Evolutionary conservation across 176 grass and related monocot genomes (phyloP), one percentile per base, ranked within the genome.

Genomic region (Oryza coarctata): DNA sequence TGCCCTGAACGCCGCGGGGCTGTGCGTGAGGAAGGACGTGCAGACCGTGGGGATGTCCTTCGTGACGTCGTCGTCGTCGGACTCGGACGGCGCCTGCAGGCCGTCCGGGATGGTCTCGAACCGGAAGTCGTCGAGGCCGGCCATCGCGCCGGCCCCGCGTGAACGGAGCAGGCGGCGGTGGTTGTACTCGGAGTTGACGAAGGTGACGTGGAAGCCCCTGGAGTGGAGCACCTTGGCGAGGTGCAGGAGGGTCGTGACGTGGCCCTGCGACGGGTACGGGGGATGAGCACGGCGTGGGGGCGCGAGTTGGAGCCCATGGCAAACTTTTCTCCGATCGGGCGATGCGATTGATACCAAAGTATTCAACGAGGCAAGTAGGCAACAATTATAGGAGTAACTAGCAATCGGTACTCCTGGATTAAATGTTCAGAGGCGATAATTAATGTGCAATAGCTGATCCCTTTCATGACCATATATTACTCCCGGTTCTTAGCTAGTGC

Each of bases 211-310:
- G 89, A 94, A 89, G 76, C 94, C 91, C 20, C 74, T 40, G 55
- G 91, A 85, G 83, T 97, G 88, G 57, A 97, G 94, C 2, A 97
- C 44, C 82, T 96, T 96, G 2, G 90, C 88, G 0, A 96, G 76
- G 50, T 91, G 78, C 2, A 93, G 91, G 83, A 94, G 88, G n/a
- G 94, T 85, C 0, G 81, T 97, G 74, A 97, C 67, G 76, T 94
- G 89, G 40, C 92, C 92, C 85, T 97, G 94, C 32, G 83, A 83
- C 26, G 94, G 94, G 64, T 87, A 81, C 27, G 94, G 92, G 94
- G 92, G 26, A 97, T 45, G 87, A 81, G 83, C 14, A 97, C 92
- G 44, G 86, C 88, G 78, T 97, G 94, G 26, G 87, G 72, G 64
- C 77, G 77, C 20, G 18, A 23, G 20, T 38, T 38, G 8, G 66